Evolutionary conservation across 805 yeast species (phyloP).

Genomic region (Candida cerambycidarum): DNA sequence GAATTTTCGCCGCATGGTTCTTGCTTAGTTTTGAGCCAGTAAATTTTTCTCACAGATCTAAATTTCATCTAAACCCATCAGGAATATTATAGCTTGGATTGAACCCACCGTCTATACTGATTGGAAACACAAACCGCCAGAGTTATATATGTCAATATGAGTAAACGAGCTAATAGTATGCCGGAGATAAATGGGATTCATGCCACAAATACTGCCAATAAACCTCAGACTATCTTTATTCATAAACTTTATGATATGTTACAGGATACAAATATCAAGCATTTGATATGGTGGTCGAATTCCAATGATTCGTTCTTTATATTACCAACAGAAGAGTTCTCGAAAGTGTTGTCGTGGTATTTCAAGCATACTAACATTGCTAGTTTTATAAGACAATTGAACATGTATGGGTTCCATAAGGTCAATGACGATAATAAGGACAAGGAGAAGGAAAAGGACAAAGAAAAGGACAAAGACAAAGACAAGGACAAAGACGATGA

Average conservation of each 20-base stretch:
- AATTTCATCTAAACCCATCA: constrained; percentile 4
- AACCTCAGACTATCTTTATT: constrained; percentile 58
- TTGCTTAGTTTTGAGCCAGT: constrained; percentile 5
- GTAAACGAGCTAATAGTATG: constrained; percentile 15
- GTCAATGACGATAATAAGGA: constrained; percentile 38
- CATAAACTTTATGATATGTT: constrained; percentile 91
- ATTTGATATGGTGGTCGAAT: constrained; percentile 84
- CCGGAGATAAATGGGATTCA: constrained; percentile 12
- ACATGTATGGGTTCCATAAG: constrained; percentile 48
- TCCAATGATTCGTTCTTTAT: constrained; percentile 71
- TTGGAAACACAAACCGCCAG: too few species aligned
- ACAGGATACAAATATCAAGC: constrained; percentile 69
- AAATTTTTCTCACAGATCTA: constrained; percentile 7
- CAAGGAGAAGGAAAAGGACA: constrained; percentile 10
- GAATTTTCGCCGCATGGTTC: neutral
- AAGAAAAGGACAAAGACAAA: constrained; percentile 7
- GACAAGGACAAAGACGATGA: constrained; percentile 9
- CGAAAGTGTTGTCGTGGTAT: constrained; percentile 64
- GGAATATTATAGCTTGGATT: too few species aligned
- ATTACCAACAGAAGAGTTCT: constrained; percentile 84
- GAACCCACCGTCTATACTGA: too few species aligned
- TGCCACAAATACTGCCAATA: constrained; percentile 18
- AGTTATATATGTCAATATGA: too few species aligned
- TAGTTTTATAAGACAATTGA: constrained; percentile 41
- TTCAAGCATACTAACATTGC: constrained; percentile 48